Conservation (phyloP, 2,329 filamentous ascomycete genomes). For the Colletotrichum lupini region DNA sequence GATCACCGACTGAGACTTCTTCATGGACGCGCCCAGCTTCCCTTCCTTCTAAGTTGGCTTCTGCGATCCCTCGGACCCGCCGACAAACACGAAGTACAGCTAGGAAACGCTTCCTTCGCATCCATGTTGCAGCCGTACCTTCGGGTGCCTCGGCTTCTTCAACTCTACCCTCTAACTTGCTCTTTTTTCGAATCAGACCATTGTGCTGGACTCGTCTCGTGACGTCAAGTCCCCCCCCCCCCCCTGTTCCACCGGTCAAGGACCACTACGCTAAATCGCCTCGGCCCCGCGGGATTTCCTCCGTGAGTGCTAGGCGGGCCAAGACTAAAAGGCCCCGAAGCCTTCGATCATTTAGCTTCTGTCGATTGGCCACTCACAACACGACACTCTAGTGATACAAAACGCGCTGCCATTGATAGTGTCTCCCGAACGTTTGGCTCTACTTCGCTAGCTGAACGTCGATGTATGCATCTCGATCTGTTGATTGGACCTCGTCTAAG, state of each 20-base stretch:
- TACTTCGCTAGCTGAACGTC: too few species aligned
- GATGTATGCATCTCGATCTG: background rate
- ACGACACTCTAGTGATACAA: background rate
- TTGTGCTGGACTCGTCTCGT: background rate
- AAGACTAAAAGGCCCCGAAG: background rate
- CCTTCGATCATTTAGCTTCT: background rate
- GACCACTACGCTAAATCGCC: background rate
- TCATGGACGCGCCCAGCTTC: background rate
- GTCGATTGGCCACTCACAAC: background rate
- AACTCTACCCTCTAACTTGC: too few species aligned
- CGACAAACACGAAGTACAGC: conserved; percentile 15
- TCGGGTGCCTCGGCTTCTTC: background rate
- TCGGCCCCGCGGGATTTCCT: background rate
- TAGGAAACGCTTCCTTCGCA: conserved; percentile 1
- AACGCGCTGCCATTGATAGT: background rate
- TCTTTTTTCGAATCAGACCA: background rate
- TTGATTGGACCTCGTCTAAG: too few species aligned
- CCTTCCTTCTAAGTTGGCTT: background rate
- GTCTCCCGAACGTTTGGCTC: background rate
- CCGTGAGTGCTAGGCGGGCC: background rate
- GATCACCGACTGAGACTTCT: background rate
- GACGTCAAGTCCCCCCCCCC: background rate
- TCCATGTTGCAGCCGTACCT: background rate
- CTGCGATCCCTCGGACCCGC: background rate
- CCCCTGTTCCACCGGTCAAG: background rate